Base-by-base conservation (phyloP, 2,329 filamentous ascomycete species). In the Penicillium sp. region DNA sequence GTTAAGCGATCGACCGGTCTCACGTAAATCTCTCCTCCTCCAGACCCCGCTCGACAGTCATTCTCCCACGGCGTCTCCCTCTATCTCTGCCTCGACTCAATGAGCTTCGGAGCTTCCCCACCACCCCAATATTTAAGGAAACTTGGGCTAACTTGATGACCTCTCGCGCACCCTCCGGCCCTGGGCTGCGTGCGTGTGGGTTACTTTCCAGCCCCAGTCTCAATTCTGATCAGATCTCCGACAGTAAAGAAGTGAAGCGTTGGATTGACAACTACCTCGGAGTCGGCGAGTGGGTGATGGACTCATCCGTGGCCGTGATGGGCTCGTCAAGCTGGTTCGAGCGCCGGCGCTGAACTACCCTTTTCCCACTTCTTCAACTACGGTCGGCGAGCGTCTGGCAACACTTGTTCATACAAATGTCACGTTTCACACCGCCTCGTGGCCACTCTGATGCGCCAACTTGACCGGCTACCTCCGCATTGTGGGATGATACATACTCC, bases 251-350 rank as follows among this genome's bases (percentile, higher is more conserved):
- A 54, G 72, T 93, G 59, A 85, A 86, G 67, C 85, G 84, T 64
- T 97, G 90, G 90, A 82, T 97, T 58, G 86, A 91, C 65, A 91
- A 86, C 68, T 97, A 97, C 70, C 83, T 97, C 38, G 89, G 89
- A 54, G 85, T 96, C 13, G 93, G 93, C 61, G 93, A 98, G 76
- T 95, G 90, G 82, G 87, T 96, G 56, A 95, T 98, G 90, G 93
- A 98, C 71, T 87, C 94, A 75, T 94, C 90, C 28, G 89, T 97
- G 29, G 90, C 90, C 36, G 81, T 97, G 48, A 88, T 95, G 67
- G 86, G 89, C 37, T 85, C 86, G 42, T 94, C 88, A 66, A 81
- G 85, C 51, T 98, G 84, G 73, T 98, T 98, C 68, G 90, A 96
- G 75, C 82, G 93, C 65, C 90, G 82, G 70, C 82, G 90, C 75